phyloP scores from a whole-genome alignment of 163 green algal genomes.

The Prototheca wickerhamii region DNA sequence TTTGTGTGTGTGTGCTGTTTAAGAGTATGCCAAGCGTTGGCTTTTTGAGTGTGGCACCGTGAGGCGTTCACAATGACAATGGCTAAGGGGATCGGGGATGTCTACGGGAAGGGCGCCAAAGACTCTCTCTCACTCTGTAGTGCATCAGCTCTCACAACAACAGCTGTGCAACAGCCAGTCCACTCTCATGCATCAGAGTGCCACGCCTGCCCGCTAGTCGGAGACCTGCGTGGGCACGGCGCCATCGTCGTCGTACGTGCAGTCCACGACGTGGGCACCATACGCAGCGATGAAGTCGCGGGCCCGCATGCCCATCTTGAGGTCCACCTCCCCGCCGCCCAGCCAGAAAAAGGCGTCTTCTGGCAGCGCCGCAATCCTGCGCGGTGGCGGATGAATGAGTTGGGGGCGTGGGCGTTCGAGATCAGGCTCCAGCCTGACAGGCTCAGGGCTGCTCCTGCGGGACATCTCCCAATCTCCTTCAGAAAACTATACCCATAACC shows the following conservation, averaged over 20 bases:
- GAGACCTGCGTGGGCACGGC: neutral
- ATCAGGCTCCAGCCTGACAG: too few species aligned
- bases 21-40: neutral
- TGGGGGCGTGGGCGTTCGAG: too few species aligned
- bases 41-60: neutral
- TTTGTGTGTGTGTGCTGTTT: neutral
- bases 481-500: too few species aligned
- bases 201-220: too few species aligned
- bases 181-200: neutral
- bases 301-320: slow-evolving; percentile 52
- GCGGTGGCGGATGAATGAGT: neutral
- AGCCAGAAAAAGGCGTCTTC: slow-evolving; percentile 46
- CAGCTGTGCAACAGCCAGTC: too few species aligned
- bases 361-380: neutral
- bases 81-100: too few species aligned
- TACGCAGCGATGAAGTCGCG: slow-evolving; percentile 44
- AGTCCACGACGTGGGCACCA: slow-evolving; percentile 44
- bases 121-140: too few species aligned
- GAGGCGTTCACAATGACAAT: too few species aligned
- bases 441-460: slow-evolving; percentile 24
- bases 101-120: too few species aligned
- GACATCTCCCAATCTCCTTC: slow-evolving; percentile 14
- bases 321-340: slow-evolving; percentile 62
- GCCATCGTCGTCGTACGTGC: slow-evolving; percentile 33
- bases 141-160: too few species aligned